Conservation (phyloP, 2,329 filamentous ascomycete species). For the Ascomycota sp. region DNA sequence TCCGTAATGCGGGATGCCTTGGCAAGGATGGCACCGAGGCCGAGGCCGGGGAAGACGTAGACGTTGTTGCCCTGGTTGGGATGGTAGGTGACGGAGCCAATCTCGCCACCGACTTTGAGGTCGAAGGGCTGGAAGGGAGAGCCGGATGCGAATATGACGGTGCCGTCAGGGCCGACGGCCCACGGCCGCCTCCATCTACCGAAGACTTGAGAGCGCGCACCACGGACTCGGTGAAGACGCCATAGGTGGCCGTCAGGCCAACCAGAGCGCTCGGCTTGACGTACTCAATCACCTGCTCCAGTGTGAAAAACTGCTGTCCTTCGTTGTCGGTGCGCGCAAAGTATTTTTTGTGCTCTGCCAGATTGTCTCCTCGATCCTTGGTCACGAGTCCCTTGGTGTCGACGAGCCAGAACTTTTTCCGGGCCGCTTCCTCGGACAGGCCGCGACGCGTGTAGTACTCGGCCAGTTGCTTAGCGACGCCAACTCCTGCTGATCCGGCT, state of each 20-base stretch:
- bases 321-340: constrained; percentile 45
- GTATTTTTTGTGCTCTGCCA: constrained; percentile 75
- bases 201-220: constrained; percentile 49
- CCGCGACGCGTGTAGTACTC: constrained; percentile 92
- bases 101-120: constrained; percentile 35
- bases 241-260: constrained; percentile 83
- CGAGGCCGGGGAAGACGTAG: constrained; percentile 94
- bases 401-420: constrained; percentile 88
- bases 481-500: constrained; percentile 84
- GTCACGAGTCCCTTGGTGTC: constrained; percentile 95
- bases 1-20: constrained; percentile 78
- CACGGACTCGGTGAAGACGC: constrained; percentile 79
- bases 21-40: constrained; percentile 77
- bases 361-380: constrained; percentile 74
- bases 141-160: constrained; percentile 82
- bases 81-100: constrained; percentile 43
- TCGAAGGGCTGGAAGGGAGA: constrained; percentile 69
- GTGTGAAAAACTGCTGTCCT: constrained; percentile 51
- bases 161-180: constrained; percentile 74
- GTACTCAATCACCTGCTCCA: constrained; percentile 83
- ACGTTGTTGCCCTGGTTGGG: constrained; percentile 71
- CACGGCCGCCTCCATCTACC: constrained; percentile 38
- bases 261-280: constrained; percentile 90
- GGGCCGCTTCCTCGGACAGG: constrained; percentile 68
- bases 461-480: constrained; percentile 93